phyloP scores from a whole-genome alignment of 176 grass and related monocot genomes.

The Thinopyrum elongatum region DNA sequence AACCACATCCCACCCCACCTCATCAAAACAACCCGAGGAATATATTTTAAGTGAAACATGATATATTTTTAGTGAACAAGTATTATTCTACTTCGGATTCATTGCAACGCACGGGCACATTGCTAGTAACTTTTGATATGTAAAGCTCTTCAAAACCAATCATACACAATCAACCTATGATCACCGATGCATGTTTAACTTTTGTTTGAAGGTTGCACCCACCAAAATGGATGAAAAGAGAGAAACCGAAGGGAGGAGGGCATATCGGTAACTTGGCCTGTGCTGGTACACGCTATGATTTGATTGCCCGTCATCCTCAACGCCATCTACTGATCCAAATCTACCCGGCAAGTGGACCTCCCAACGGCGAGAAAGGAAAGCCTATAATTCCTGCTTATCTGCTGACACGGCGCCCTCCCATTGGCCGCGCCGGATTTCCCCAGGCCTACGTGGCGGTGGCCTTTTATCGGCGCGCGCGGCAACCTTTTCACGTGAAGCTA shows the following conservation, averaged over 20 bases:
- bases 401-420: conserved; percentile 36
- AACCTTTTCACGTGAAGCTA: conserved; percentile 39
- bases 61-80: no score
- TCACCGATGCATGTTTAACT: neutral
- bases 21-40: no score
- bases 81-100: no score
- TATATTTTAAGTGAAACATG: no score
- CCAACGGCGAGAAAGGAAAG: conserved; percentile 14
- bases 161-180: neutral
- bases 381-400: conserved; percentile 42
- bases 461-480: conserved; percentile 26
- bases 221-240: neutral
- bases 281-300: neutral
- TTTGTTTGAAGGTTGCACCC: neutral
- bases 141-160: neutral
- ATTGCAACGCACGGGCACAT: no score
- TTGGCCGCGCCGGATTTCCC: conserved; percentile 39
- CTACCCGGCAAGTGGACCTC: conserved; percentile 20
- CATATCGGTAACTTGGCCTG: conserved; percentile 6
- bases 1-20: no score
- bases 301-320: conserved; percentile 34
- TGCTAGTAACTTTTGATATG: no score
- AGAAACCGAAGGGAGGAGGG: neutral
- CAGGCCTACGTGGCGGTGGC: conserved; percentile 20
- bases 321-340: conserved; percentile 2